Base-by-base conservation (phyloP, 2,329 filamentous ascomycete species). In the Alternaria viburni region DNA sequence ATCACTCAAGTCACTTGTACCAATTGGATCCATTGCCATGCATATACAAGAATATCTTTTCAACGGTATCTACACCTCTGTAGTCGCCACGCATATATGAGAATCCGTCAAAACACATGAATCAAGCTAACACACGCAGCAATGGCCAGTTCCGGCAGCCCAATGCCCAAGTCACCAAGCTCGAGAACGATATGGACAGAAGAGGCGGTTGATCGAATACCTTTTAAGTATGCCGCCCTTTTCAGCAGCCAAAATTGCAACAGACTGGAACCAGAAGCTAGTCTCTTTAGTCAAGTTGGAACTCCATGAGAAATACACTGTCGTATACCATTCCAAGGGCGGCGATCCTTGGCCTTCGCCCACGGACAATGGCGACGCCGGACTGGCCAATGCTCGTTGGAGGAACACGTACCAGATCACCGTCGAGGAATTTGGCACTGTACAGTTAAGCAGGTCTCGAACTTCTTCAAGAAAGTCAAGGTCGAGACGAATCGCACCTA, bases 161-260 rank as follows among this genome's bases (percentile, higher is more conserved):
- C 62, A 82, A 65, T 69, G 68, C 61, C 60, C 74, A 57, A 12
- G 71, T 79, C 23, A 73, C 66, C 4, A 73, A 75, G 43, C 56
- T 73, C 4, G 78, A 81, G 49, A 63, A 79, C 54, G 68, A 60
- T 2, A 68, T 72, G 43, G 70, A 83, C 76, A 70, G 73, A 83
- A 79, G 36, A 80, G 81, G 45, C 82, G 83, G 6, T 77, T 87
- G 6, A 77, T 88, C 15, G 75, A 84, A 15, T 69, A 85, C 21
- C 68, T 89, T 1, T 52, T 83, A 8, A 55, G 72, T n/a, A 64
- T 72, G 3, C 58, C 69, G 0, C 73, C 74, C 0, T 81, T 83
- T 52, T 19, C 71, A 8, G 70, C 57, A 6, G 61, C 77, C 0
- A 49, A 67, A 1, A 64, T 72, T 45, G 82, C 81, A 0, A 83